Base-by-base conservation (phyloP, 176 grass and related monocot species). In the Avena atlantica region DNA sequence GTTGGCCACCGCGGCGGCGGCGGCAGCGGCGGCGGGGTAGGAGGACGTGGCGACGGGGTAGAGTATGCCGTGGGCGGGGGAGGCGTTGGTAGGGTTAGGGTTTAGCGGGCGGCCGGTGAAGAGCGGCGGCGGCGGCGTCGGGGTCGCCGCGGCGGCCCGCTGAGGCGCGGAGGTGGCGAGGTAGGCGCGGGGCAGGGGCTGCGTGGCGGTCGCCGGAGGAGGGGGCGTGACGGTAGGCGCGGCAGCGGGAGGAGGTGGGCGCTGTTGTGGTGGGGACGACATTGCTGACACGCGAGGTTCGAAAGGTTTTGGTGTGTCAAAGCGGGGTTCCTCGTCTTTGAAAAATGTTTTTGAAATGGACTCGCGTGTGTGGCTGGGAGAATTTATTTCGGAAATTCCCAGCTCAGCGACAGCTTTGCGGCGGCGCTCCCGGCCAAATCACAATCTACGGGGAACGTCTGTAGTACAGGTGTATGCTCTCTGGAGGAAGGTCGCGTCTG, bases 1-100 rank as follows among this genome's bases (percentile, higher is more conserved):
- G 65, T 83, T 85, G 27, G 5, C 64, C 4, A 44, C 49, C 56
- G 48, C 63, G 15, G 52, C 12, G 49, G 81, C 45, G 8, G 81
- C 52, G 3, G 57, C 83, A 25, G 76, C 21, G 62, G 85, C 36
- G 17, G 73, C 7, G 73, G 82, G 3, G 57, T 86, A 20, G 79
- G 82, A 69, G 4, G 82, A 50, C 4, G 59, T 76, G 47, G 70
- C 21, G 25, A 75, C 65, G 64, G 86, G 63, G 77, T 76, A 80
- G 66, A 88, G 89, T 75, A 90, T 87, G 51, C 79, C 83, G 40
- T 86, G 78, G 29, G 85, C 55, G 12, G 77, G 2, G 71, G 88
- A 19, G 73, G 36, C 49, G 74, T 74, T 82, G 11, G 61, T 67
- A 81, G 86, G 82, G 82, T 85, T 91, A 88, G 90, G 90, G 82